Percentiles rank a stretch among this genome's conserved stretches.
These are phyloP conservation scores for Stephania yunnanensis DNA, from an alignment of 164 flowering plant species.

Conservation along the genomic window DNA sequence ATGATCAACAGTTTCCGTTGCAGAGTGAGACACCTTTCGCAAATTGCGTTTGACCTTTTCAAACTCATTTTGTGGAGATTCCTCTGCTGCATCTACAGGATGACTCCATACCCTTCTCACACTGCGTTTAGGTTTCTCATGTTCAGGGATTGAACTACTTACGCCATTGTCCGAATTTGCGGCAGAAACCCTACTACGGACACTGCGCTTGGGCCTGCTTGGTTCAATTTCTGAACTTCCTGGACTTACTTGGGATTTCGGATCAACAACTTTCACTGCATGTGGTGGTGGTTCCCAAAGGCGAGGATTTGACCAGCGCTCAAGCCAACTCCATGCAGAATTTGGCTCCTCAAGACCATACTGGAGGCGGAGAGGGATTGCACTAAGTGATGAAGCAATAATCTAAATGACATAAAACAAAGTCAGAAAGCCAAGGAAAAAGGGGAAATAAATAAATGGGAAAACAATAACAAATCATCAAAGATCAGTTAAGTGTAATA, in stretches of 20 bases:
- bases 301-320: slow-evolving; percentile 65
- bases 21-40: slow-evolving; percentile 54
- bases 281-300: slow-evolving; percentile 49
- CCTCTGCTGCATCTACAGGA: slow-evolving; percentile 39
- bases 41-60: slow-evolving; percentile 65
- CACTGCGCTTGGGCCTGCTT: slow-evolving; percentile 41
- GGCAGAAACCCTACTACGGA: slow-evolving; percentile 35
- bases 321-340: slow-evolving; percentile 72
- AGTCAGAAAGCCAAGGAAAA: background rate
- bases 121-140: slow-evolving; percentile 52
- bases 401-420: slow-evolving; percentile 32
- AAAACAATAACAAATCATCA: background rate
- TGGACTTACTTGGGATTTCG: slow-evolving; percentile 39
- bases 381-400: slow-evolving; percentile 49
- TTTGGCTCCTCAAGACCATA: slow-evolving; percentile 54
- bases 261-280: slow-evolving; percentile 26
- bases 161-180: slow-evolving; percentile 36
- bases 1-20: slow-evolving; percentile 28
- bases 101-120: slow-evolving; percentile 40
- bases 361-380: slow-evolving; percentile 56
- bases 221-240: slow-evolving; percentile 27
- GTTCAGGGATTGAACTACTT: slow-evolving; percentile 35
- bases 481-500: background rate
- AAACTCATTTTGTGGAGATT: slow-evolving; percentile 61
- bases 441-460: background rate